These are phyloP conservation scores for Beauveria pseudobassiana DNA, from an alignment of 2,329 filamentous ascomycete genomes.

Conservation along the genomic window DNA sequence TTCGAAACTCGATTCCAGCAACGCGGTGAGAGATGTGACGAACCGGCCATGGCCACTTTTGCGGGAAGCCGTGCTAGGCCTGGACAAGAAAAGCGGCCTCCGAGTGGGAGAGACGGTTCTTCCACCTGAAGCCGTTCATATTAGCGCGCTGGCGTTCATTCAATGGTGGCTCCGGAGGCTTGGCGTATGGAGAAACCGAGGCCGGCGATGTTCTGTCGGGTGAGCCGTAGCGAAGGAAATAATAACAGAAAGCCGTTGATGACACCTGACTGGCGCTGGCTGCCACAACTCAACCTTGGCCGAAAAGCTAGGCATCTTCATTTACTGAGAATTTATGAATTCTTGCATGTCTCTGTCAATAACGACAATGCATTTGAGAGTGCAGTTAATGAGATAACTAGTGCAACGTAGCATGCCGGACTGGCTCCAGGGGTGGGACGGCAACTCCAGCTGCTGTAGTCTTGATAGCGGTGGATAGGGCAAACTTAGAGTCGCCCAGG, in stretches of 20 bases:
- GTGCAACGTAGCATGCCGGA: constrained; percentile 9
- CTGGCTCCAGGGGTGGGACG: not conserved
- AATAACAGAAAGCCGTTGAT: not conserved
- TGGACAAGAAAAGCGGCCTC: not conserved
- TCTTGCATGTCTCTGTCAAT: not conserved
- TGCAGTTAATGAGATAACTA: not conserved
- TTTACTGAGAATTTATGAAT: not conserved
- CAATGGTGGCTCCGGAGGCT: not conserved
- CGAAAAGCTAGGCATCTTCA: not conserved
- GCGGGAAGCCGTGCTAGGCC: constrained; percentile 5
- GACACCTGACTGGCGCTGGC: not conserved
- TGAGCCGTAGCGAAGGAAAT: not conserved
- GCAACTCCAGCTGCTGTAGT: not conserved
- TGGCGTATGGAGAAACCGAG: not conserved
- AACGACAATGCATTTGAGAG: not conserved
- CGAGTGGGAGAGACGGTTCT: not conserved
- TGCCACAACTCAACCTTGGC: not conserved
- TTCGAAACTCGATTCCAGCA: not conserved
- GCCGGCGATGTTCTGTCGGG: not conserved
- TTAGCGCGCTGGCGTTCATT: not conserved
- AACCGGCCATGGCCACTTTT: constrained; percentile 1
- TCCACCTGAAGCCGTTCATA: not conserved
- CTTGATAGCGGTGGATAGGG: not conserved
- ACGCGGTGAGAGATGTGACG: constrained; percentile 6
- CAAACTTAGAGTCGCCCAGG: not conserved